phyloP scores from a whole-genome alignment of 2,329 filamentous ascomycete species.

The Neonectria coccinea region DNA sequence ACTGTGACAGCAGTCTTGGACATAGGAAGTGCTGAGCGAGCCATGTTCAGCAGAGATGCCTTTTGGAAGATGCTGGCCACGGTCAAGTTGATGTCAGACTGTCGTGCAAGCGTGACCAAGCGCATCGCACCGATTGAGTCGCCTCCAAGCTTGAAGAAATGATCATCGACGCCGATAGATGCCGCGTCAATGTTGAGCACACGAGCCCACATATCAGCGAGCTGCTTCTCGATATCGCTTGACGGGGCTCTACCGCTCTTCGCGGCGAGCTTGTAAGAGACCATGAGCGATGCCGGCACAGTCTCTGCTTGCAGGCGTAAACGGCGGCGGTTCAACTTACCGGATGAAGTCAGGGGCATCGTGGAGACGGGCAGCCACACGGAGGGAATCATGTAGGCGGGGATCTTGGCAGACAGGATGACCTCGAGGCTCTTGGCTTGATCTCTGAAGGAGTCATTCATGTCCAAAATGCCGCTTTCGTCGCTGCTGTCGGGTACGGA shows the following conservation, averaged over 20 bases:
- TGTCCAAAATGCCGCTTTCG: slow-evolving; percentile 3
- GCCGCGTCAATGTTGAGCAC: slow-evolving; percentile 20
- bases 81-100: slow-evolving; percentile 53
- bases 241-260: slow-evolving; percentile 48
- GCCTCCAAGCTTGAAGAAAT: slow-evolving; percentile 60
- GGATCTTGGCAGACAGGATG: slow-evolving; percentile 32
- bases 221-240: slow-evolving; percentile 42
- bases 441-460: slow-evolving; percentile 14
- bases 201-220: slow-evolving; percentile 33
- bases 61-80: slow-evolving; percentile 59
- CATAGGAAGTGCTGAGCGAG: slow-evolving; percentile 32
- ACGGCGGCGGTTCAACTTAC: slow-evolving; percentile 58
- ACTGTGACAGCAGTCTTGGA: neutral
- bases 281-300: slow-evolving; percentile 12
- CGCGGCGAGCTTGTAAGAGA: slow-evolving; percentile 27
- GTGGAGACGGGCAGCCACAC: slow-evolving; percentile 54
- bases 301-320: slow-evolving; percentile 37
- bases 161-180: slow-evolving; percentile 44
- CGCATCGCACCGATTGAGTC: slow-evolving; percentile 44
- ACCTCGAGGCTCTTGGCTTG: slow-evolving; percentile 24
- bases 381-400: slow-evolving; percentile 56
- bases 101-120: slow-evolving; percentile 48
- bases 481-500: slow-evolving; percentile 14
- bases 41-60: slow-evolving; percentile 36
- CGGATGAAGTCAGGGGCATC: slow-evolving; percentile 57